Conservation (phyloP, 2,329 filamentous ascomycete species). For the Trichothecium roseum region DNA sequence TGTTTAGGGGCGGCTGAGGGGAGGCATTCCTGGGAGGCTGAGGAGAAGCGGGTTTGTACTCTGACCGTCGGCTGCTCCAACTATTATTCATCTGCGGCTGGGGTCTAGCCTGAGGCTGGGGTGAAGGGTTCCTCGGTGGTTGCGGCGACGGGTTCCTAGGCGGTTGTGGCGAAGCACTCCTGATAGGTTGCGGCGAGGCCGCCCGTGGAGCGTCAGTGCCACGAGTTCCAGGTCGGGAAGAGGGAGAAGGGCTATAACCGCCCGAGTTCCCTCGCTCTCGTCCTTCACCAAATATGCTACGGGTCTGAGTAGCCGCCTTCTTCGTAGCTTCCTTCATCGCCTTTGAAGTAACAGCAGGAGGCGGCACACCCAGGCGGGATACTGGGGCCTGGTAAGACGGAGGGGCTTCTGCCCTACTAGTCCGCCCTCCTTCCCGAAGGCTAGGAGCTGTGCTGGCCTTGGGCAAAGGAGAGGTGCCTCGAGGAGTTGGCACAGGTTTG, state of each 20-base stretch:
- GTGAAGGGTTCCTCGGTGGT: no score
- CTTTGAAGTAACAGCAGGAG: slow-evolving; percentile 82
- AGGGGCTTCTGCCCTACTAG: slow-evolving; percentile 65
- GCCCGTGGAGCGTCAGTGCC: slow-evolving; percentile 48
- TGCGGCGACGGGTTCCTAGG: slow-evolving; percentile 6
- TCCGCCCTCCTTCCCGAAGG: slow-evolving; percentile 33
- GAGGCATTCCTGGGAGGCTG: slow-evolving; percentile 14
- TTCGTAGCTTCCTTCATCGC: slow-evolving; percentile 95
- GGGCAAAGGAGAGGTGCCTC: slow-evolving; percentile 9
- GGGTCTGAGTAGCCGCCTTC: slow-evolving; percentile 74
- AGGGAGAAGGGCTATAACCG: slow-evolving; percentile 20
- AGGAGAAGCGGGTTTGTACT: no score
- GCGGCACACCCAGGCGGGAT: slow-evolving; percentile 75
- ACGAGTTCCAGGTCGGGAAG: slow-evolving; percentile 47
- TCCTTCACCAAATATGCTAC: slow-evolving; percentile 58
- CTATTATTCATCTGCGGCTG: no score
- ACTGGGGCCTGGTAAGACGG: slow-evolving; percentile 71
- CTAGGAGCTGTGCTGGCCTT: no score
- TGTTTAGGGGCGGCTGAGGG: slow-evolving; percentile 49
- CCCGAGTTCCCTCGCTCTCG: slow-evolving; percentile 20
- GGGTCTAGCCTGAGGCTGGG: no score
- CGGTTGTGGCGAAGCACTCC: slow-evolving; percentile 54
- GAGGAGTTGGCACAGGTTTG: slow-evolving; percentile 49
- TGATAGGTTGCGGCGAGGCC: slow-evolving; percentile 58
- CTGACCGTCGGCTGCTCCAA: no score